Conservation (phyloP, 768 basidiomycete species). For the Leccinum incarnatum region DNA sequence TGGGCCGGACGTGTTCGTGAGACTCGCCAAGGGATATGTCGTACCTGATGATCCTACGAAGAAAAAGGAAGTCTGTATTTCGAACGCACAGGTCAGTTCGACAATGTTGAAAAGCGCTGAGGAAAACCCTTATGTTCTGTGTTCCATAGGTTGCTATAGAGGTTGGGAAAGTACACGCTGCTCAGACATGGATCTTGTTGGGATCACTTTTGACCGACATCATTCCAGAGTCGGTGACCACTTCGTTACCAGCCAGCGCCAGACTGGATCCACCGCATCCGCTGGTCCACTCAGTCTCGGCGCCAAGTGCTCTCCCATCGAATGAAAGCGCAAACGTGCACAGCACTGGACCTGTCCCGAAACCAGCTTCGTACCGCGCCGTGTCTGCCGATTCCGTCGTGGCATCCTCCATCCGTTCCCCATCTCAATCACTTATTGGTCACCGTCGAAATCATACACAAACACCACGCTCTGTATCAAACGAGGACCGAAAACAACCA, state of each 20-base stretch:
- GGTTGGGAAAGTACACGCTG: constrained; percentile 52
- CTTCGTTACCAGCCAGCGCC: constrained; percentile 24
- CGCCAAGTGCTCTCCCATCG: constrained; percentile 40
- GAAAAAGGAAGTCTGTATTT: constrained; percentile 44
- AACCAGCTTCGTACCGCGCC: constrained; percentile 24
- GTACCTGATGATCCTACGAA: constrained; percentile 41
- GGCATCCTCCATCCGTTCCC: constrained; percentile 18
- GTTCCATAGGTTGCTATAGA: constrained; percentile 52
- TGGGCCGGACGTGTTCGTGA: constrained; percentile 43
- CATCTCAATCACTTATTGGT: constrained; percentile 22
- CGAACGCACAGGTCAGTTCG: constrained; percentile 55
- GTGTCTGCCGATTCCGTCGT: constrained; percentile 26
- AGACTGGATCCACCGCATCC: constrained; percentile 20
- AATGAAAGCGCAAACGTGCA: constrained; percentile 12
- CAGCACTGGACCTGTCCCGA: constrained; percentile 12
- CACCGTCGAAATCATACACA: constrained; percentile 9
- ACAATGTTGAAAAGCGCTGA: neutral
- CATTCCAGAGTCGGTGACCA: constrained; percentile 35
- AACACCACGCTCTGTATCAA: constrained; percentile 16
- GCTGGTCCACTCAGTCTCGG: constrained; percentile 40
- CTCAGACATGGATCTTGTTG: constrained; percentile 68
- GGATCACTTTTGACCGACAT: constrained; percentile 53
- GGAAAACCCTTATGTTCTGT: neutral
- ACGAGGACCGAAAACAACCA: constrained; percentile 23
- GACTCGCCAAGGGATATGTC: constrained; percentile 63